Evolutionary conservation across 1,284 basidiomycete species (phyloP), one percentile per base, ranked within the genome.

Genomic region (Neotropicomus parvogracilis): DNA sequence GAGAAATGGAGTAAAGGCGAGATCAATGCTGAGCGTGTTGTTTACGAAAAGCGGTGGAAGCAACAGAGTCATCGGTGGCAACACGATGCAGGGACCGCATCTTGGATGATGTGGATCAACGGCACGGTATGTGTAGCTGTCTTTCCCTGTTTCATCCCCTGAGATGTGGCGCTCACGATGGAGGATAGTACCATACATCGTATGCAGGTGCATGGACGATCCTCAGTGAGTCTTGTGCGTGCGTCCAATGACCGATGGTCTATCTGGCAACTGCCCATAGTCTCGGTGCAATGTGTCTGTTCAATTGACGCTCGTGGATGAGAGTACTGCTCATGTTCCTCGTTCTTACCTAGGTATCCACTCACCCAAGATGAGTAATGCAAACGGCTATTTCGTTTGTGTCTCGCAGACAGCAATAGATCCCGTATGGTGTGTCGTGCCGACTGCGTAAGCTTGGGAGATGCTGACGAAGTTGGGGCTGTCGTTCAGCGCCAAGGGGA

Each of bases 41-140:
- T 45, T n/a, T 32, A 26, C 9, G 44, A 31, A 37, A 44, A 26
- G 14, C 38, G 44, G 36, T 32, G 36, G 44, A 45, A 45, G 38
- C 28, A 32, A 12, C 44, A 38, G 36, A 39, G 36, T 16, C 43
- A 45, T 32, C 28, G 21, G 16, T 38, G 44, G 36, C 28, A 32
- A 28, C 33, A 44, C 24, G 28, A 28, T 12, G 17, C 24, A 5
- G 32, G 33, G 13, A 45, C 36, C n/a, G 36, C 16, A 17, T 21
- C 40, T 31, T 45, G 28, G 27, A 44, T 38, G 35, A 31, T 31
- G 43, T 24, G 4, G 3, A 44, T 44, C 26, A 36, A 29, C 8
- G 17, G 42, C 33, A 42, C 33, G 16, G 41, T 43, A 43, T n/a
- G 6, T 8, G n/a, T 11, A 3, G 3, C 32, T 17, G 21, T 14